Percentiles rank a stretch among this genome's conserved stretches.
These are phyloP conservation scores for Phytophthora pluvialis DNA, from an alignment of 352 stramenopile species.

Conservation along the genomic window DNA sequence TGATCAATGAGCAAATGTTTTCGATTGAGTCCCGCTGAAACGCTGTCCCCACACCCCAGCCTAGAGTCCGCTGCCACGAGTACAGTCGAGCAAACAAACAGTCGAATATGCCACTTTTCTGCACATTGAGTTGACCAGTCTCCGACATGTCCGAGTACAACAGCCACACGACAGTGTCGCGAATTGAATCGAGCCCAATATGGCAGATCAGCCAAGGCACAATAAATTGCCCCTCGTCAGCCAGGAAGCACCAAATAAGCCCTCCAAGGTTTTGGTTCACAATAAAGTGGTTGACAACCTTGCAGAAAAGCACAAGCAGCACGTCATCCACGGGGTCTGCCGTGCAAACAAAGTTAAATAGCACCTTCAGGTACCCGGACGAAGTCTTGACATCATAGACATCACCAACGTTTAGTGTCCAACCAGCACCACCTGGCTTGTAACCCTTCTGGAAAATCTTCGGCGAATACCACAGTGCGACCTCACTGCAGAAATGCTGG, in stretches of 20 bases:
- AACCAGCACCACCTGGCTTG: slow-evolving; percentile 39
- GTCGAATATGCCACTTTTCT: slow-evolving; percentile 75
- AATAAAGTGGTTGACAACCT: slow-evolving; percentile 87
- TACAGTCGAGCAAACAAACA: slow-evolving; percentile 80
- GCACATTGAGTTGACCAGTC: slow-evolving; percentile 62
- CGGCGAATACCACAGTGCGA: slow-evolving; percentile 76
- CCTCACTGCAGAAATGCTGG: slow-evolving; percentile 87
- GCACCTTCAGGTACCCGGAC: slow-evolving; percentile 77
- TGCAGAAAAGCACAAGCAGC: slow-evolving; percentile 85
- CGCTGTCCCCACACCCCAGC: slow-evolving; percentile 81
- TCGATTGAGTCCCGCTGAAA: slow-evolving; percentile 90
- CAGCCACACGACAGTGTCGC: slow-evolving; percentile 84
- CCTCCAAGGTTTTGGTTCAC: slow-evolving; percentile 71
- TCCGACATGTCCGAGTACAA: slow-evolving; percentile 87
- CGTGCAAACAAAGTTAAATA: slow-evolving; percentile 85
- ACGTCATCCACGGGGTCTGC: slow-evolving; percentile 75
- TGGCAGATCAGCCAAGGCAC: slow-evolving; percentile 82
- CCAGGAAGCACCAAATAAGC: slow-evolving; percentile 73
- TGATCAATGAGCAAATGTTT: slow-evolving; percentile 86
- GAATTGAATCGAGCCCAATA: slow-evolving; percentile 86
- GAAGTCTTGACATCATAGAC: slow-evolving; percentile 60
- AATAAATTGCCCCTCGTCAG: slow-evolving; percentile 69
- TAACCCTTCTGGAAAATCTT: slow-evolving; percentile 78
- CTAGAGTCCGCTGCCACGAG: slow-evolving; percentile 83
- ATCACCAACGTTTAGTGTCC: slow-evolving; percentile 46